Evolutionary conservation across 257 asterid genomes (phyloP).

Genomic region (Verbascum thapsus): DNA sequence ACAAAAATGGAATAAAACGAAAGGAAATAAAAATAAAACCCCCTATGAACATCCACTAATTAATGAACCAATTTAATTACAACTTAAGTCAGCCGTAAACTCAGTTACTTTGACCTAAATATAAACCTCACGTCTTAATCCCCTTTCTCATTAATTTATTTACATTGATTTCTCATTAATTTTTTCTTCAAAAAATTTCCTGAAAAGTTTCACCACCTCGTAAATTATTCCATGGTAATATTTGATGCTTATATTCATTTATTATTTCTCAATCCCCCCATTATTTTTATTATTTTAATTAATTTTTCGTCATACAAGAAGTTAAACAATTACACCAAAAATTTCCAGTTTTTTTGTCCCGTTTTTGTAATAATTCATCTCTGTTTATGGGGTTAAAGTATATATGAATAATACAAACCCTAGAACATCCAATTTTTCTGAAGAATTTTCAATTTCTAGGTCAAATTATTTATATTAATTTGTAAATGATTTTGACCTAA

Average conservation of each 20-base stretch:
- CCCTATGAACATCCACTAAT: not conserved
- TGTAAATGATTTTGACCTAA: too few relatives aligned
- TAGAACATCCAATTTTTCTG: not conserved
- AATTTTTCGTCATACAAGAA: too few relatives aligned
- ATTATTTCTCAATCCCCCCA: not conserved
- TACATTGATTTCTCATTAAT: too few relatives aligned
- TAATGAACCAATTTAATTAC: not conserved
- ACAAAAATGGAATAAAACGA: too few relatives aligned
- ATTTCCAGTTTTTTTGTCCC: not conserved
- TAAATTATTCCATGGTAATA: slow-evolving; percentile 28
- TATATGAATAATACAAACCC: too few relatives aligned
- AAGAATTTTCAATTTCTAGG: not conserved
- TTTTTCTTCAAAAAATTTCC: too few relatives aligned
- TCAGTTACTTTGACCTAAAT: slow-evolving; percentile 33
- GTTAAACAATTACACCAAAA: not conserved
- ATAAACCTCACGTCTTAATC: slow-evolving; percentile 25
- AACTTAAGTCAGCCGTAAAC: too few relatives aligned
- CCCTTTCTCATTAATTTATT: slow-evolving; percentile 9
- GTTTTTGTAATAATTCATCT: too few relatives aligned
- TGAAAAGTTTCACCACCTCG: slow-evolving; percentile 23
- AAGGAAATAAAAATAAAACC: not conserved
- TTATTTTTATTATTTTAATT: too few relatives aligned
- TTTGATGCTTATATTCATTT: not conserved
- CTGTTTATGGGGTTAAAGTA: too few relatives aligned
- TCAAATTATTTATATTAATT: not conserved